Percentiles rank a stretch among this genome's conserved stretches.
phyloP scores from a whole-genome alignment of 257 asterid species.

The Scutellaria barbata region DNA sequence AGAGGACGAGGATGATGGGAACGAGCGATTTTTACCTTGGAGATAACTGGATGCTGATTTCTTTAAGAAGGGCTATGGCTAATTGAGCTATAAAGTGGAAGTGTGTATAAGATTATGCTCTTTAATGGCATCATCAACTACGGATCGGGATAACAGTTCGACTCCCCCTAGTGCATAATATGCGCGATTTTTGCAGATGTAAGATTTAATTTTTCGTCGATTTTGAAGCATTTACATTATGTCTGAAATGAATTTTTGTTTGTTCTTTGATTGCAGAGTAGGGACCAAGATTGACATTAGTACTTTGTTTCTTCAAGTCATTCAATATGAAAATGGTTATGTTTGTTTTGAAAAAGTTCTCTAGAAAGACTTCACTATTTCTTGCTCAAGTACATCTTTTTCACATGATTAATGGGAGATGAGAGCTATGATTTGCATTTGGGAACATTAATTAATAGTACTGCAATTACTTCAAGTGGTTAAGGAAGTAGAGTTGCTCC shows the following conservation, averaged over 20 bases:
- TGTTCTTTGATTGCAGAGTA: conserved; percentile 33
- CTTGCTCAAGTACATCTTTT: too few relatives aligned
- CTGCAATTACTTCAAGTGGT: neutral
- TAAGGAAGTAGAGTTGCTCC: conserved; percentile 24
- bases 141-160: conserved; percentile 23
- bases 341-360: conserved; percentile 3
- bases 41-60: conserved; percentile 15
- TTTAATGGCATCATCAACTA: conserved; percentile 36
- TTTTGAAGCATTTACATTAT: conserved; percentile 33
- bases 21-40: conserved; percentile 40
- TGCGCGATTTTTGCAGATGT: conserved; percentile 37
- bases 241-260: conserved; percentile 26
- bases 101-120: conserved; percentile 29
- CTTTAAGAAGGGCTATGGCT: neutral
- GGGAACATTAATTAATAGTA: too few relatives aligned
- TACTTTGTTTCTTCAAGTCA: conserved; percentile 22
- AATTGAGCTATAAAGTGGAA: neutral
- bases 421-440: too few relatives aligned
- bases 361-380: conserved; percentile 4
- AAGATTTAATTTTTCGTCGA: conserved; percentile 9
- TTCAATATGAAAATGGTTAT: conserved; percentile 24
- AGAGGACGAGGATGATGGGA: conserved; percentile 62
- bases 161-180: conserved; percentile 33
- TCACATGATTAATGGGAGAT: too few relatives aligned
- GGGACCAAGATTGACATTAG: conserved; percentile 25